Percentiles rank a stretch among this genome's conserved stretches.
Conservation (phyloP, 306 rosid species). For the Inga oerstediana region DNA sequence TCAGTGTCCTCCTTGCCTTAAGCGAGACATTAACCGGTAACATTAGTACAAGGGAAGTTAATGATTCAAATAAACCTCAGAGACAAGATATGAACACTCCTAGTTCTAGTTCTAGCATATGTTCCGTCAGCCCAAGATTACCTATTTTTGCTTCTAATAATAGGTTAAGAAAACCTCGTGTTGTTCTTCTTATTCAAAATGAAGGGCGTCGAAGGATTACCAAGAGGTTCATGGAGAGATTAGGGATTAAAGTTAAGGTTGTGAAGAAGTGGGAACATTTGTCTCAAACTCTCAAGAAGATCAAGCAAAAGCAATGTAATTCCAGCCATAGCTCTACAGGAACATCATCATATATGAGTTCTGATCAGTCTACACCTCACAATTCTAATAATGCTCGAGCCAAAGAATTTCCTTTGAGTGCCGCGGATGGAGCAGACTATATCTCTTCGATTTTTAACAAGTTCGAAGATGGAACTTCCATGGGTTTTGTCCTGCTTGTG, state of each 20-base stretch:
- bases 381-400: slow-evolving; percentile 6
- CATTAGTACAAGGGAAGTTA: slow-evolving; percentile 34
- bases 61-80: slow-evolving; percentile 24
- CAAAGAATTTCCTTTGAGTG: slow-evolving; percentile 30
- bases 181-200: slow-evolving; percentile 30
- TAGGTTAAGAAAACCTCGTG: slow-evolving; percentile 44
- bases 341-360: slow-evolving; percentile 34
- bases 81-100: slow-evolving; percentile 1
- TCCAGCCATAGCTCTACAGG: slow-evolving; percentile 26
- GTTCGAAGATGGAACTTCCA: slow-evolving; percentile 27
- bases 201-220: slow-evolving; percentile 34
- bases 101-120: slow-evolving; percentile 37
- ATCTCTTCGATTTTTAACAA: slow-evolving; percentile 32
- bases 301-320: slow-evolving; percentile 22
- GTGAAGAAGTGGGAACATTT: slow-evolving; percentile 33
- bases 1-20: slow-evolving; percentile 51
- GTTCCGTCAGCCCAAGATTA: slow-evolving; percentile 45
- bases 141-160: slow-evolving; percentile 37
- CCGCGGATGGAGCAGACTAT: slow-evolving; percentile 32
- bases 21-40: slow-evolving; percentile 27
- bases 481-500: slow-evolving; percentile 38
- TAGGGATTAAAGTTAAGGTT: slow-evolving; percentile 40
- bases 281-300: slow-evolving; percentile 31
- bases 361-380: slow-evolving; percentile 5
- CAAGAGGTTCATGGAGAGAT: slow-evolving; percentile 39